These are phyloP conservation scores for Boletus edulis DNA, from an alignment of 768 basidiomycete species.

Conservation along the genomic window DNA sequence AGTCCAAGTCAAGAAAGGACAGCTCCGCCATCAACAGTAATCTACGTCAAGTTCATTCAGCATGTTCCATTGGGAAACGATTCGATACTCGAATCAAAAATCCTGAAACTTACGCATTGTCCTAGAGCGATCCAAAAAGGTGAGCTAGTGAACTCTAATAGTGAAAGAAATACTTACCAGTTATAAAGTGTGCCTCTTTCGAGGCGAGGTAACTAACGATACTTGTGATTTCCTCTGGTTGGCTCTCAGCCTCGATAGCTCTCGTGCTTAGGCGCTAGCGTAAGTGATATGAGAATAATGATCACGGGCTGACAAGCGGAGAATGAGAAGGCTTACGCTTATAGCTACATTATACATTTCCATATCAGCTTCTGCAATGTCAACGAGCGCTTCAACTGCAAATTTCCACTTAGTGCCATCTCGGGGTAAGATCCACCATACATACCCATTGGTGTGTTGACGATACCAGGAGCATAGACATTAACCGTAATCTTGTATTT, in stretches of 20 bases:
- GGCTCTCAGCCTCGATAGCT: neutral
- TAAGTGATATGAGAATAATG: neutral
- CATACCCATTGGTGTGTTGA: slow-evolving; percentile 32
- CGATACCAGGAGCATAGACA: slow-evolving; percentile 37
- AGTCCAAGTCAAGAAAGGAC: too few species aligned
- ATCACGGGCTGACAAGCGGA: neutral
- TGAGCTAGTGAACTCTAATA: too few species aligned
- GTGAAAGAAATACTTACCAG: too few species aligned
- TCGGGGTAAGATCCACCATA: neutral
- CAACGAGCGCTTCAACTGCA: neutral
- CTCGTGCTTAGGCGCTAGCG: neutral
- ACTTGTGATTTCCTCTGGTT: slow-evolving; percentile 21
- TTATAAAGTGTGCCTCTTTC: neutral
- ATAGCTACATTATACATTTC: neutral
- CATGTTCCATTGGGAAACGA: too few species aligned
- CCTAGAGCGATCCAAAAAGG: too few species aligned
- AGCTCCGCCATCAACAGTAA: too few species aligned
- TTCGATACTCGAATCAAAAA: too few species aligned
- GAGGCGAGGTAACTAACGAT: neutral
- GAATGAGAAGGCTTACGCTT: neutral
- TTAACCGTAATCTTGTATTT: slow-evolving; percentile 38
- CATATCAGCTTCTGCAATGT: neutral
- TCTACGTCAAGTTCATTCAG: too few species aligned
- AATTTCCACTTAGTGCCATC: neutral
- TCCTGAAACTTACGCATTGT: too few species aligned